Conservation (phyloP, 1,284 basidiomycete species). For the Neonothopanus nambi region DNA sequence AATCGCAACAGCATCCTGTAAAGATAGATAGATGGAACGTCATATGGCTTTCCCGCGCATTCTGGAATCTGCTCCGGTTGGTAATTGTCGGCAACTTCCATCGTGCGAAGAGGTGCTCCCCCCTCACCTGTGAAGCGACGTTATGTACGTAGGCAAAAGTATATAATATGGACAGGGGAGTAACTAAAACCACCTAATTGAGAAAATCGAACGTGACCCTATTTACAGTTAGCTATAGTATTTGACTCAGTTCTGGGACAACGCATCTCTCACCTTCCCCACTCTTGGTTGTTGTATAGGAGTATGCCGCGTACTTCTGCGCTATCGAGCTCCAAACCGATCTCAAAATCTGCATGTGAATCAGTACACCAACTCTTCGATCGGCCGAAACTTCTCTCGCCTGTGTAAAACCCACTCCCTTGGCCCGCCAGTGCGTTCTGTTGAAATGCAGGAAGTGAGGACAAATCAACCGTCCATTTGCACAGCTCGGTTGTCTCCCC, state of each 20-base stretch:
- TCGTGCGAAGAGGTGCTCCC: neutral
- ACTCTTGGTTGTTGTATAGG: conserved; percentile 70
- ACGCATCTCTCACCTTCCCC: conserved; percentile 59
- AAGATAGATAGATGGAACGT: neutral
- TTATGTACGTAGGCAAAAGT: neutral
- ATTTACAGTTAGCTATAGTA: conserved; percentile 2
- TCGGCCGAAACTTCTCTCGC: conserved; percentile 33
- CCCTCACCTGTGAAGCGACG: neutral
- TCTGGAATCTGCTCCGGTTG: neutral
- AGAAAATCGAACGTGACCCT: conserved; percentile 62
- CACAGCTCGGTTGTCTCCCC: conserved; percentile 75
- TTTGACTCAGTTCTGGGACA: neutral
- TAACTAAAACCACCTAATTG: conserved; percentile 28
- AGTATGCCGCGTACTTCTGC: conserved; percentile 80
- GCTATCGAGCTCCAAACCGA: conserved; percentile 78
- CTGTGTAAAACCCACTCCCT: conserved; percentile 74
- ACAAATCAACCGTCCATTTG: conserved; percentile 83
- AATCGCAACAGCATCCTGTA: neutral
- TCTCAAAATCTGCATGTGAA: conserved; percentile 64
- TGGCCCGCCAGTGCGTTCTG: conserved; percentile 57
- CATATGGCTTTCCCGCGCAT: neutral
- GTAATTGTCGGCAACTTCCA: neutral
- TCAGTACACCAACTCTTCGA: neutral
- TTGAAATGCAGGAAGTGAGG: conserved; percentile 73
- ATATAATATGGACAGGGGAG: neutral